Evolutionary conservation across 1,284 basidiomycete species (phyloP), one percentile per base, ranked within the genome.

Genomic region (Pyrrhoderma noxium): DNA sequence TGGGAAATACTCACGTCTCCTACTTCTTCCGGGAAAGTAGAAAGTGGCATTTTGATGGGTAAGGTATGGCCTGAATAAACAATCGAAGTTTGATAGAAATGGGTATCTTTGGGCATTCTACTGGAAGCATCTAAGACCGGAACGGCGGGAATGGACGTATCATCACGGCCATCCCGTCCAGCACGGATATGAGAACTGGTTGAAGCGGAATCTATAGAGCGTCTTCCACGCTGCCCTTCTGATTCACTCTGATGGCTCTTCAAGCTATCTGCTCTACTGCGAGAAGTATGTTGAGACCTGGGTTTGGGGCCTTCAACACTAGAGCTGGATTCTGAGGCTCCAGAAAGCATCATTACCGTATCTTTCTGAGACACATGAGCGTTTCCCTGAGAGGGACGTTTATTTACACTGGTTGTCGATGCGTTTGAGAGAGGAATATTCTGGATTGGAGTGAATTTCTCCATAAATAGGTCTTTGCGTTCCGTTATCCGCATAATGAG

Each of bases 21-120:
- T 50, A 99, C 90, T 74, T 99, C 94, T 64, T 95, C 91, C 0
- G 88, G 76, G 63, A 94, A 94, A 1, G 85, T 87, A 11, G 82
- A 79, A 49, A 94, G 70, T 1, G 93, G 93, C 62, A 95, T 80
- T 60, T 89, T 84, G 61, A 95, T 90, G 8, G 92, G 92, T 31
- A 94, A 67, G 18, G 79, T 77, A 56, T 91, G 80, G 55, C 81
- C 75, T 64, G 82, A 83, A 67, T 93, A 96, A 23, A 75, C 77
- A 51, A 94, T 86, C 8, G 77, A 76, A 0, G 93, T 91, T 62
- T 93, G 85, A 67, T 82, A 96, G 62, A 89, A 95, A 65, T 96
- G 93, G 41, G 93, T 97, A 74, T 98, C 95, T 59, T 88, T 86
- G 21, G 80, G 74, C 55, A 75, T 68, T 51, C 76, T 70, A 40